phyloP scores from a whole-genome alignment of 805 yeast species.

The Cyberlindnera saturnus region DNA sequence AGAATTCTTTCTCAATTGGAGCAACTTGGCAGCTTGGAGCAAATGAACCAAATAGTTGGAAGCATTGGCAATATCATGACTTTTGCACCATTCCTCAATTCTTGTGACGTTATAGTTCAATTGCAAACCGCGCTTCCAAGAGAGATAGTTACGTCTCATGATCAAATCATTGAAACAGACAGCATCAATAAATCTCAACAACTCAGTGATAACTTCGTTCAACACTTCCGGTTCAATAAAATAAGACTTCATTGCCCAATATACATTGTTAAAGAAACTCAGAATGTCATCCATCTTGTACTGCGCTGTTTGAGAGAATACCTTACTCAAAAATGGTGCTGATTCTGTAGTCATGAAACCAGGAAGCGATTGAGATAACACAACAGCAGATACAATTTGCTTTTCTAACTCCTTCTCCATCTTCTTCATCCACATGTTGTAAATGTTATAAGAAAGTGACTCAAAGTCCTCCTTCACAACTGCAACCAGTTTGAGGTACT shows the following conservation, averaged over 20 bases:
- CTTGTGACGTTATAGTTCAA: slow-evolving; percentile 94
- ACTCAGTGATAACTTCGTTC: slow-evolving; percentile 76
- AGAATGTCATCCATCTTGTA: slow-evolving; percentile 93
- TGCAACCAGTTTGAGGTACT: slow-evolving; percentile 81
- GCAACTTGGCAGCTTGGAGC: slow-evolving; percentile 85
- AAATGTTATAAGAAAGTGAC: slow-evolving; percentile 85
- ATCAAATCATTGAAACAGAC: slow-evolving; percentile 91
- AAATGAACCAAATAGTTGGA: slow-evolving; percentile 78
- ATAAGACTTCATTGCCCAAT: slow-evolving; percentile 90
- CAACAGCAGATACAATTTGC: slow-evolving; percentile 92
- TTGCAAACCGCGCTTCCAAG: slow-evolving; percentile 98
- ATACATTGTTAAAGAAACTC: slow-evolving; percentile 81
- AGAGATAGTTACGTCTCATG: slow-evolving; percentile 87
- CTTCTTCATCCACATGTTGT: slow-evolving; percentile 95
- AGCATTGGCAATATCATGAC: slow-evolving; percentile 86
- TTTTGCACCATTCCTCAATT: slow-evolving; percentile 97
- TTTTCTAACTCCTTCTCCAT: slow-evolving; percentile 86
- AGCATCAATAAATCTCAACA: slow-evolving; percentile 83
- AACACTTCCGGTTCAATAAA: slow-evolving; percentile 80
- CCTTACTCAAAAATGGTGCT: slow-evolving; percentile 73
- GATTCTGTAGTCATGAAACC: slow-evolving; percentile 89
- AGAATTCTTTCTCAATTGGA: slow-evolving; percentile 87
- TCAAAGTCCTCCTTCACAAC: slow-evolving; percentile 93
- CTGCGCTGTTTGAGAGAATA: slow-evolving; percentile 64
- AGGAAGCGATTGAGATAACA: slow-evolving; percentile 89